These are phyloP conservation scores for Atalantia buxifolia DNA, from an alignment of 345 rosid genomes.

Conservation along the genomic window DNA sequence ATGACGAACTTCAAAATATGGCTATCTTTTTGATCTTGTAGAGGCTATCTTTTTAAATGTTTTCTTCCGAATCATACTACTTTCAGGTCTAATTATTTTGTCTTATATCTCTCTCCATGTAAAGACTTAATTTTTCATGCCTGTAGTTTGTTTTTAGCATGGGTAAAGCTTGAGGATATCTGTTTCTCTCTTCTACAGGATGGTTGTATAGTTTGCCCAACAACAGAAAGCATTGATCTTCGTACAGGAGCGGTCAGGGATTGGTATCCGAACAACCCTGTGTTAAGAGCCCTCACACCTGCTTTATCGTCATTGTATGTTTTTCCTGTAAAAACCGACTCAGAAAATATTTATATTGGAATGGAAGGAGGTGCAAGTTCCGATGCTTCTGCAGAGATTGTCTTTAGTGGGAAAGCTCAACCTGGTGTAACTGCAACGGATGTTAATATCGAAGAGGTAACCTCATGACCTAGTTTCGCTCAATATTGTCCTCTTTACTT, in stretches of 20 bases:
- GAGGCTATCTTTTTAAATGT: neutral
- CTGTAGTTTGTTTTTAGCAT: neutral
- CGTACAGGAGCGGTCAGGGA: constrained; percentile 67
- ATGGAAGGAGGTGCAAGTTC: constrained; percentile 42
- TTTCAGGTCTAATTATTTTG: neutral
- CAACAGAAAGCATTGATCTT: constrained; percentile 88
- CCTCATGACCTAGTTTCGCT: neutral
- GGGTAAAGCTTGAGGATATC: neutral
- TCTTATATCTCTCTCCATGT: neutral
- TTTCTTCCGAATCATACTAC: neutral
- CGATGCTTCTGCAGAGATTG: constrained; percentile 79
- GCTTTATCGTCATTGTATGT: constrained; percentile 62
- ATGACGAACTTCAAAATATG: neutral
- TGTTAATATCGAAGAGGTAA: constrained; percentile 92
- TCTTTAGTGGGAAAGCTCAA: constrained; percentile 90
- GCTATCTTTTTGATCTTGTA: neutral
- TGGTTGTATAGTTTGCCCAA: constrained; percentile 90
- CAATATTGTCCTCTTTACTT: neutral
- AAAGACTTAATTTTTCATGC: neutral
- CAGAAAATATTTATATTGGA: constrained; percentile 70
- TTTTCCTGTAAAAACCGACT: constrained; percentile 72
- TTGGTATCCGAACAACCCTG: constrained; percentile 96
- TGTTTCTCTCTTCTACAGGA: constrained; percentile 41
- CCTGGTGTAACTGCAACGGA: constrained; percentile 83
- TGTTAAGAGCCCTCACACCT: constrained; percentile 81